Evolutionary conservation across 257 asterid genomes (phyloP).

Genomic region (Ehretia macrophylla): DNA sequence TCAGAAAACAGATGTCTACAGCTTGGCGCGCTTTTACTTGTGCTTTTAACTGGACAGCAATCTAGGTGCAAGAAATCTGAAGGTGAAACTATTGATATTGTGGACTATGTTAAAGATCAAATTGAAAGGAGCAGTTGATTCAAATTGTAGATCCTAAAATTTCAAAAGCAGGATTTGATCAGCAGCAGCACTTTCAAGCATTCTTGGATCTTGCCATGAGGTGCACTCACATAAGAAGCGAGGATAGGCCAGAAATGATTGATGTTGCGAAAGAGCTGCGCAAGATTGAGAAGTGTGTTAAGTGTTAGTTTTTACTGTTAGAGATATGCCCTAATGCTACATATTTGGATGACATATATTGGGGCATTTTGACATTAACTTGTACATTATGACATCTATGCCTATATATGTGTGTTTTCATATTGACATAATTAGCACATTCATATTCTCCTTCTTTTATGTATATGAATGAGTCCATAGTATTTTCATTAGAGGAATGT

Average conservation of each 20-base stretch:
- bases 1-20: background rate
- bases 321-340: too few species aligned
- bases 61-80: too few species aligned
- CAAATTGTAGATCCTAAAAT: background rate
- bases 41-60: background rate
- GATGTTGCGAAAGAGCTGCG: background rate
- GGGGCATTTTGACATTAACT: too few species aligned
- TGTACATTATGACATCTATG: too few species aligned
- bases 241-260: conserved; percentile 1
- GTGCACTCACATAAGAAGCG: background rate
- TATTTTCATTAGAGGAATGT: too few species aligned
- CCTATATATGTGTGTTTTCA: too few species aligned
- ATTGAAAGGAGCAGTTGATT: too few species aligned
- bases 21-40: background rate
- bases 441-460: too few species aligned
- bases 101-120: background rate
- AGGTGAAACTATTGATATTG: background rate
- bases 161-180: background rate
- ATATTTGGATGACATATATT: too few species aligned
- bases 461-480: too few species aligned
- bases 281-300: background rate
- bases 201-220: background rate
- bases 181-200: background rate
- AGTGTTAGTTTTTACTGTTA: too few species aligned
- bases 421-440: too few species aligned